Conservation (phyloP, 1,139 yeast species). For the Candida tetrigidarum region DNA sequence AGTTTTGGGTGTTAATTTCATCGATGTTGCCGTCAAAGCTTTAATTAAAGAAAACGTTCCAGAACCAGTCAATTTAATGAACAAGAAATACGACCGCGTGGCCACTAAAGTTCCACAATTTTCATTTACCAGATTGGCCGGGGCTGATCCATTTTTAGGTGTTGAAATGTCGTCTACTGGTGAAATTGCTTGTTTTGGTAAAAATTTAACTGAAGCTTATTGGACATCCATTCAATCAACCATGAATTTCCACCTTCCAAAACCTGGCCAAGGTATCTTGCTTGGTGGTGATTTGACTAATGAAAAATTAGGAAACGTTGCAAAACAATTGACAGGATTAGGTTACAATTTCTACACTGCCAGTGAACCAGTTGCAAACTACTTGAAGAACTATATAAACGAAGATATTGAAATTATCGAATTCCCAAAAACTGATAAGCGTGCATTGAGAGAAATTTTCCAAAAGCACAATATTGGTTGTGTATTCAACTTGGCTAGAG, state of each 20-base stretch:
- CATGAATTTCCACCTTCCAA: conserved; percentile 93
- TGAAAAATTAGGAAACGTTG: conserved; percentile 74
- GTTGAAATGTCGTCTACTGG: conserved; percentile 99
- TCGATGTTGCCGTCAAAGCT: conserved; percentile 92
- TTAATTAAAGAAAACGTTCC: conserved; percentile 86
- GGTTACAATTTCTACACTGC: conserved; percentile 88
- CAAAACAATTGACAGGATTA: conserved; percentile 65
- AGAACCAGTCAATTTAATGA: conserved; percentile 92
- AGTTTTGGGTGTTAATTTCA: conserved; percentile 91
- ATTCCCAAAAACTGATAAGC: conserved; percentile 91
- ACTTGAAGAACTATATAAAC: conserved; percentile 55
- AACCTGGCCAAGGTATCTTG: conserved; percentile 85
- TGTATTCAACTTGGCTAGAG: conserved; percentile 89
- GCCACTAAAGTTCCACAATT: conserved; percentile 98
- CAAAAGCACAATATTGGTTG: conserved; percentile 81
- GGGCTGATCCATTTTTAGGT: conserved; percentile 98
- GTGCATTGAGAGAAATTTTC: conserved; percentile 91
- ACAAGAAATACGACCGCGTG: conserved; percentile 88
- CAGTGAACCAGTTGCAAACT: conserved; percentile 68
- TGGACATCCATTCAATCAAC: conserved; percentile 94
- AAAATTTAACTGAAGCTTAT: conserved; percentile 95
- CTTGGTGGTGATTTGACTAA: conserved; percentile 91
- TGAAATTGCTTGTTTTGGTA: conserved; percentile 98
- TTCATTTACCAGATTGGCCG: conserved; percentile 96
- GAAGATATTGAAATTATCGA: conserved; percentile 69